phyloP scores from a whole-genome alignment of 371 early-diverging fungal species.

The Syncephalastrum sp. region DNA sequence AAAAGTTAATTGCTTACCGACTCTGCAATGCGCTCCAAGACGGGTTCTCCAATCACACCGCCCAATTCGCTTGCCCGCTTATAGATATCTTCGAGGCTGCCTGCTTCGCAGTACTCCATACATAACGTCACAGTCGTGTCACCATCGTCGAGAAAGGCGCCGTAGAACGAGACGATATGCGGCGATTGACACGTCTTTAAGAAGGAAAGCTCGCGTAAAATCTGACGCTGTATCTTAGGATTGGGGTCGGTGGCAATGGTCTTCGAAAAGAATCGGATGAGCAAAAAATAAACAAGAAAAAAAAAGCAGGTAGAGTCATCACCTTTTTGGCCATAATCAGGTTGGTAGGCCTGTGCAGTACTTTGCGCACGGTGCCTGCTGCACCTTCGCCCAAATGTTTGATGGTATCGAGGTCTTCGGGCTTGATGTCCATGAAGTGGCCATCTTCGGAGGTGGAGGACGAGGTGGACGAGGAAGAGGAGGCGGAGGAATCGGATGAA shows the following conservation, averaged over 20 bases:
- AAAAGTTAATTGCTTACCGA: constrained; percentile 43
- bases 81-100: constrained; percentile 79
- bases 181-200: constrained; percentile 86
- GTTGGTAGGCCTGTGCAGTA: constrained; percentile 72
- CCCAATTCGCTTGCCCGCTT: constrained; percentile 62
- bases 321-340: constrained; percentile 96
- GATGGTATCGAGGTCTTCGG: constrained; percentile 62
- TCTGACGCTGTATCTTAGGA: constrained; percentile 73
- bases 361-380: constrained; percentile 91
- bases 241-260: constrained; percentile 68
- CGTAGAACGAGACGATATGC: constrained; percentile 91
- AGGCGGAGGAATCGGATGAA: constrained; percentile 9
- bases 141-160: constrained; percentile 88
- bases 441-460: constrained; percentile 6
- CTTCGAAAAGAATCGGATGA: constrained; percentile 14
- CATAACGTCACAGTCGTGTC: constrained; percentile 85
- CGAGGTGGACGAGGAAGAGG: constrained; percentile 10
- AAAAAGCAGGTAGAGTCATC: constrained; percentile 5
- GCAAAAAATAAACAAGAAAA: neutral
- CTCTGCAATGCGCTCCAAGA: constrained; percentile 76
- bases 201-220: constrained; percentile 87
- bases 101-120: constrained; percentile 93
- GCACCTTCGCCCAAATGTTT: constrained; percentile 89
- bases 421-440: constrained; percentile 45
- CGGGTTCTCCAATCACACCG: constrained; percentile 73